These are phyloP conservation scores for Rubia yunnanensis DNA, from an alignment of 257 asterid genomes.

Conservation along the genomic window DNA sequence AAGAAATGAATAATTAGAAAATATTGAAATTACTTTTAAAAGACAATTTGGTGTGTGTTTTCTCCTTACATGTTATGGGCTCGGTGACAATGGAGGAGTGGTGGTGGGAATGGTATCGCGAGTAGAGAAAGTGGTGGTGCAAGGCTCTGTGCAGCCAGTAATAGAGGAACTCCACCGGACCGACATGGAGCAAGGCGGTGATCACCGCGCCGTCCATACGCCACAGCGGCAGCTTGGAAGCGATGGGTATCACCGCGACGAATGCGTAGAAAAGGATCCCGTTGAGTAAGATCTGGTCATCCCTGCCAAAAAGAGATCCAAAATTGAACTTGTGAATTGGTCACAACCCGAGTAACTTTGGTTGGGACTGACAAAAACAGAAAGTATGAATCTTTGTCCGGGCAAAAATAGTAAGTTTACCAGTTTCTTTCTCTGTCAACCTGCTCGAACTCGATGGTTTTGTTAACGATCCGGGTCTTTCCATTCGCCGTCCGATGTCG, in stretches of 20 bases:
- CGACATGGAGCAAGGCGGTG: conserved; percentile 50
- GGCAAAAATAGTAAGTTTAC: conserved; percentile 18
- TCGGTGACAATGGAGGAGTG: conserved; percentile 90
- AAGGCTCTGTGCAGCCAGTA: conserved; percentile 89
- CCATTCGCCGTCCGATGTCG: conserved; percentile 76
- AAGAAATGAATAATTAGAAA: not conserved
- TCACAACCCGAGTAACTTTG: too few species aligned
- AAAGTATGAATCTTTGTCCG: too few species aligned
- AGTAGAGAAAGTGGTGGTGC: conserved; percentile 88
- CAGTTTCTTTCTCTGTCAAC: conserved; percentile 80
- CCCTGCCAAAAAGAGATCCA: conserved; percentile 35
- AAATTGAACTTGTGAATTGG: too few species aligned
- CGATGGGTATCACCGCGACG: not conserved
- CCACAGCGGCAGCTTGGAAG: conserved; percentile 51
- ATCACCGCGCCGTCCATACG: conserved; percentile 45
- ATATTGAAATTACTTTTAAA: too few species aligned
- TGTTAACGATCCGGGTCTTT: conserved; percentile 54
- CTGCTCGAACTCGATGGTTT: conserved; percentile 75
- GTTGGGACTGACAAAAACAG: too few species aligned
- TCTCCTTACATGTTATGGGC: conserved; percentile 80
- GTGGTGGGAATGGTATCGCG: conserved; percentile 92
- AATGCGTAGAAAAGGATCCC: conserved; percentile 53
- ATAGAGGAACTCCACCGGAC: conserved; percentile 80
- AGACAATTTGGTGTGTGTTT: too few species aligned
- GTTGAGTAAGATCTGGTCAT: conserved; percentile 74